Percentiles rank a stretch among this genome's conserved stretches.
phyloP scores from a whole-genome alignment of 768 basidiomycete species.

The Boletellus ananiceps region DNA sequence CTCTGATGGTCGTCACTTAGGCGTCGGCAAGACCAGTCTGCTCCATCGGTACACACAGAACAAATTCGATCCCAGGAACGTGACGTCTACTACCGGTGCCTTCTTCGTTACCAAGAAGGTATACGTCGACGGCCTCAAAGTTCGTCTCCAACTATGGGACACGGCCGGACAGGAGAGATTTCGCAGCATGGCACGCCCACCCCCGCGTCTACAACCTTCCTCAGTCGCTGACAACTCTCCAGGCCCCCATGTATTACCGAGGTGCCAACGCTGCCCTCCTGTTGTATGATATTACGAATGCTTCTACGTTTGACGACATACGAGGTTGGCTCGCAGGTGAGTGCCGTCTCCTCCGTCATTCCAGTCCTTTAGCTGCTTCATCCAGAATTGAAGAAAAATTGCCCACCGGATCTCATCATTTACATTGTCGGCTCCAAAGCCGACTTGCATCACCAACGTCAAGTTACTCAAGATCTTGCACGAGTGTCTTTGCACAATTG shows the following conservation, averaged over 20 bases:
- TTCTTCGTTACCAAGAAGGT: constrained; percentile 94
- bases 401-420: constrained; percentile 82
- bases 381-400: constrained; percentile 86
- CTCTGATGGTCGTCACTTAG: constrained; percentile 34
- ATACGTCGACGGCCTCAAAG: constrained; percentile 76
- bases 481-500: constrained; percentile 81
- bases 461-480: constrained; percentile 78
- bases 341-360: constrained; percentile 14
- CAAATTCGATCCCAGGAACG: constrained; percentile 84
- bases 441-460: constrained; percentile 65
- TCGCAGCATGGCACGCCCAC: constrained; percentile 69
- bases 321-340: constrained; percentile 87
- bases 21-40: constrained; percentile 91
- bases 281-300: constrained; percentile 93
- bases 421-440: constrained; percentile 95
- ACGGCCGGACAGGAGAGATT: constrained; percentile 94
- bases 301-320: constrained; percentile 83
- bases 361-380: constrained; percentile 5
- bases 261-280: constrained; percentile 92
- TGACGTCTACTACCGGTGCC: constrained; percentile 87
- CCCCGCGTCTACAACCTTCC: constrained; percentile 11
- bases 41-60: constrained; percentile 88
- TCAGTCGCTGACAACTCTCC: constrained; percentile 13
- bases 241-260: constrained; percentile 97
- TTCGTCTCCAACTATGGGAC: constrained; percentile 87